Evolutionary conservation across 164 flowering plant genomes (phyloP).

Genomic region (Houttuynia cordata): DNA sequence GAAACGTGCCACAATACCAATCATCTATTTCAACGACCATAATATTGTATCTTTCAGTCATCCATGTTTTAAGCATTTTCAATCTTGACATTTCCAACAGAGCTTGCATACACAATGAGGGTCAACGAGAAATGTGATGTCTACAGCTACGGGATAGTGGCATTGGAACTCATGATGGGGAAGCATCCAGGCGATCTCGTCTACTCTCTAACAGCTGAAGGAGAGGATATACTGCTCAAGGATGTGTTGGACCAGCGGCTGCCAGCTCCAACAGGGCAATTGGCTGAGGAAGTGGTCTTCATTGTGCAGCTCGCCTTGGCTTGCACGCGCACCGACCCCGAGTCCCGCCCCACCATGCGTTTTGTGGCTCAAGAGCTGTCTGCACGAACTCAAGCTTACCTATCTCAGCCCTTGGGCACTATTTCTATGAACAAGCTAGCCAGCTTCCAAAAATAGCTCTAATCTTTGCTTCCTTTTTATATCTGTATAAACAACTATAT

Average conservation of each 20-base stretch:
- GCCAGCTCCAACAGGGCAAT: conserved; percentile 29
- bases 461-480: background rate
- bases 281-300: conserved; percentile 41
- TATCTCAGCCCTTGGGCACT: conserved; percentile 13
- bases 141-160: conserved; percentile 60
- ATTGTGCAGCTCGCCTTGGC: conserved; percentile 32
- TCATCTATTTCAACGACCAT: background rate
- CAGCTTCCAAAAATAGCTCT: conserved; percentile 4
- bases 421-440: conserved; percentile 18
- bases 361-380: conserved; percentile 37
- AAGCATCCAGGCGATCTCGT: conserved; percentile 54
- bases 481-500: background rate
- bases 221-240: background rate
- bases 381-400: conserved; percentile 14
- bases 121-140: conserved; percentile 57
- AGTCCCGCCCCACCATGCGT: conserved; percentile 54
- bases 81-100: conserved; percentile 13
- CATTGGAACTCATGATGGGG: conserved; percentile 55
- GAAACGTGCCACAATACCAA: too few relatives aligned
- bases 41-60: too few relatives aligned
- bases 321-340: conserved; percentile 37
- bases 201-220: conserved; percentile 10
- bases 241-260: conserved; percentile 50
- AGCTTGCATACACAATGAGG: conserved; percentile 40
- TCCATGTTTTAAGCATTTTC: too few relatives aligned